Percentiles rank a stretch among this genome's conserved stretches.
Evolutionary conservation across 495 filamentous ascomycete species (phyloP).

Genomic region (Apiosordaria backusii): DNA sequence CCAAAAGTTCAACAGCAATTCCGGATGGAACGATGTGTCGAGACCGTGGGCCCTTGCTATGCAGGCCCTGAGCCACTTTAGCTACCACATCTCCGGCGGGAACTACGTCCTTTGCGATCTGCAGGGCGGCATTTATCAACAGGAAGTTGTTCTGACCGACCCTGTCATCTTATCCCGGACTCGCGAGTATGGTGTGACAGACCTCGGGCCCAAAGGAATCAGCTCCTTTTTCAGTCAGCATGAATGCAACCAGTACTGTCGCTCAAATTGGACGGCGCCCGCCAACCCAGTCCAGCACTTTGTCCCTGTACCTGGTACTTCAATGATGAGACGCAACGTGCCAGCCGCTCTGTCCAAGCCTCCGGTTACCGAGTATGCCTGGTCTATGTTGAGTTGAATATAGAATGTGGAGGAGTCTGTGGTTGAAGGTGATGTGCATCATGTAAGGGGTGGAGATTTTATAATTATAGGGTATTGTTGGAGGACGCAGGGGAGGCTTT

Average conservation of each 20-base stretch:
- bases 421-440: too few relatives aligned
- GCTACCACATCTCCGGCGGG: conserved; percentile 37
- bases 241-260: conserved; percentile 9
- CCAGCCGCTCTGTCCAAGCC: conserved; percentile 9
- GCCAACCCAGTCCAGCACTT: conserved; percentile 9
- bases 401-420: too few relatives aligned
- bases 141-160: conserved; percentile 33
- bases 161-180: conserved; percentile 35
- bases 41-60: conserved; percentile 31
- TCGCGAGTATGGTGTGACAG: conserved; percentile 35
- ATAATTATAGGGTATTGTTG: too few relatives aligned
- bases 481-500: too few relatives aligned
- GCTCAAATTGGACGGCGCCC: conserved; percentile 8
- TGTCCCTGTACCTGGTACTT: conserved; percentile 4
- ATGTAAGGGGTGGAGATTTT: too few relatives aligned
- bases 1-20: conserved; percentile 45
- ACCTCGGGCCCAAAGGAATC: conserved; percentile 35
- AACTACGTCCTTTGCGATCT: conserved; percentile 39
- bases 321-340: conserved; percentile 8
- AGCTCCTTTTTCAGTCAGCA: conserved; percentile 37
- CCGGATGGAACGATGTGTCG: conserved; percentile 31
- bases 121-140: conserved; percentile 36
- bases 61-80: conserved; percentile 45
- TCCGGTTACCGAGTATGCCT: not conserved
- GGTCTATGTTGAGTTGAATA: too few relatives aligned